Evolutionary conservation across 495 filamentous ascomycete genomes (phyloP).

Genomic region (Annulohypoxylon bovei): DNA sequence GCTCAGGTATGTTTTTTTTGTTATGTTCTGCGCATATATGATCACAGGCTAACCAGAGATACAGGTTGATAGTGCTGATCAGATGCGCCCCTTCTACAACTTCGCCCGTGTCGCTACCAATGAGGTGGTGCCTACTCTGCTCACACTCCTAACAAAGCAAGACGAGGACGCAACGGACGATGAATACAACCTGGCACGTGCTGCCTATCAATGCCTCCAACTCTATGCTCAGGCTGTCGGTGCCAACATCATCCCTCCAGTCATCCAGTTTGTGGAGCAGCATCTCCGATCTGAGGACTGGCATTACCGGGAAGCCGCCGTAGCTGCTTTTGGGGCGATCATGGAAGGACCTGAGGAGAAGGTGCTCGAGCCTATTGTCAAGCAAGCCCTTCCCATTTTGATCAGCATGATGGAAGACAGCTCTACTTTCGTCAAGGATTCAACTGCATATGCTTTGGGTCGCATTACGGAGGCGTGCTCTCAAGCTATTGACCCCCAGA

Average conservation of each 20-base stretch:
- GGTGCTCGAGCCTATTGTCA: slow-evolving; percentile 87
- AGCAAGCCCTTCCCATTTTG: slow-evolving; percentile 89
- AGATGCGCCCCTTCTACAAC: slow-evolving; percentile 88
- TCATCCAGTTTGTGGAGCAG: slow-evolving; percentile 88
- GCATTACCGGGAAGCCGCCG: slow-evolving; percentile 92
- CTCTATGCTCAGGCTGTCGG: slow-evolving; percentile 93
- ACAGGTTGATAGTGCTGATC: slow-evolving; percentile 75
- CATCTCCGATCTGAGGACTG: slow-evolving; percentile 92
- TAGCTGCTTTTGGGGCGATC: slow-evolving; percentile 97
- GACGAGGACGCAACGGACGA: slow-evolving; percentile 97
- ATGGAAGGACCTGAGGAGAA: slow-evolving; percentile 97
- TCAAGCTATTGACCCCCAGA: slow-evolving; percentile 82
- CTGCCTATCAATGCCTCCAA: slow-evolving; percentile 95
- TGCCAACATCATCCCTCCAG: slow-evolving; percentile 78
- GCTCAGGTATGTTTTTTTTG: slow-evolving; percentile 69
- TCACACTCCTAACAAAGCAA: slow-evolving; percentile 90
- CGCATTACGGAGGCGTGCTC: slow-evolving; percentile 93
- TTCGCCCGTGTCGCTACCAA: slow-evolving; percentile 88
- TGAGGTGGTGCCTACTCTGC: slow-evolving; percentile 91
- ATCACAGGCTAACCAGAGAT: slow-evolving; percentile 35
- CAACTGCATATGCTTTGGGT: slow-evolving; percentile 95
- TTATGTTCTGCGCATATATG: not conserved
- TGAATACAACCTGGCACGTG: slow-evolving; percentile 95
- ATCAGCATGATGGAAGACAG: slow-evolving; percentile 96
- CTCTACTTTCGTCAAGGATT: slow-evolving; percentile 90